These are phyloP conservation scores for Elongisporangium senticosum DNA, from an alignment of 352 stramenopile species.

Conservation along the genomic window DNA sequence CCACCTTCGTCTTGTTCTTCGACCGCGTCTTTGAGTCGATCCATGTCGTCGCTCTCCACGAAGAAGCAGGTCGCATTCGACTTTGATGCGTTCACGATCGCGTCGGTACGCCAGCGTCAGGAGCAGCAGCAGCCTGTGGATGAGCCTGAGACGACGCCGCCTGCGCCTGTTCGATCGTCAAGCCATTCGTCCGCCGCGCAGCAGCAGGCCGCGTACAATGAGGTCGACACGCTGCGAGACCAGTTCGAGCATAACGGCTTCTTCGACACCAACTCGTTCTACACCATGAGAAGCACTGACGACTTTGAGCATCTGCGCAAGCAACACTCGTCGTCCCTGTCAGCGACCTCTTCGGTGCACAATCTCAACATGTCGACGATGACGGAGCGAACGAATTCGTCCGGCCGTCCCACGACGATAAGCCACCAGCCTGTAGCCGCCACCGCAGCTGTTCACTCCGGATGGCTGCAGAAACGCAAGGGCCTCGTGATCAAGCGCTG, in stretches of 20 bases:
- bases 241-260: not conserved
- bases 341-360: not conserved
- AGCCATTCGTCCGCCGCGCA: not conserved
- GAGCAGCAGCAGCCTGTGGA: constrained; percentile 1
- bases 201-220: constrained; percentile 3
- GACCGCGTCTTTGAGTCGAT: constrained; percentile 13
- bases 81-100: constrained; percentile 46
- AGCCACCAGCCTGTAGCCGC: not conserved
- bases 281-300: constrained; percentile 24
- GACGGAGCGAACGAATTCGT: not conserved
- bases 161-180: constrained; percentile 1
- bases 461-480: constrained; percentile 50
- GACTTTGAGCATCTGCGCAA: constrained; percentile 25
- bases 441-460: constrained; percentile 24
- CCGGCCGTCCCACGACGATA: constrained; percentile 1
- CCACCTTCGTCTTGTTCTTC: constrained; percentile 9
- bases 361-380: not conserved
- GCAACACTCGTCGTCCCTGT: constrained; percentile 16
- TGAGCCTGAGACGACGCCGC: not conserved
- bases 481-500: constrained; percentile 51
- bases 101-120: constrained; percentile 22
- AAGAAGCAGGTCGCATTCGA: constrained; percentile 16
- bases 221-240: constrained; percentile 1
- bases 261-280: constrained; percentile 5
- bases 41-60: not conserved